Base-by-base conservation (phyloP, 2,329 filamentous ascomycete genomes). In the Erysiphe pisi region DNA sequence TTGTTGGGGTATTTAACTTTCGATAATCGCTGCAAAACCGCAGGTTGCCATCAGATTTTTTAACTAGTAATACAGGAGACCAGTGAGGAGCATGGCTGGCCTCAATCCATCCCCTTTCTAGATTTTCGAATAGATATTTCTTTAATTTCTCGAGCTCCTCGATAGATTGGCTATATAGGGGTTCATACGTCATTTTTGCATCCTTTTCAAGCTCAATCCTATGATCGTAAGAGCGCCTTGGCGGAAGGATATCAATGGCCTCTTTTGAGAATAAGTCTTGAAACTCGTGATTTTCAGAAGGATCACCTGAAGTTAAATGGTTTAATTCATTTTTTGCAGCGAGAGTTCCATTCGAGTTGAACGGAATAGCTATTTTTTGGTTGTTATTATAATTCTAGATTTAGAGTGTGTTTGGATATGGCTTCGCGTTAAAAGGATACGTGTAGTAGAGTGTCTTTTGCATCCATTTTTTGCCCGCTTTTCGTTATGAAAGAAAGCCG, bases 71-170 rank as follows among this genome's bases (percentile, higher is more conserved):
- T 2, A 77, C 31, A 6, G 77, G 77, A 11, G 61, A 9, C 2
- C 12, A 61, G n/a, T 43, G 36, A 0, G 77, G 73, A 11, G 73
- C 58, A 56, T 52, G 28, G 20, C 31, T 68, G 18, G 36, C 31
- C 28, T 52, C 18, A 14, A 77, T 76, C 31, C 75, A 77, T 76
- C 77, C 73, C 31, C 76, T 77, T 22, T 31, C 18, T 40, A 77
- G 58, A 28, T 70, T 77, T 25, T 77, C 77, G 28, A 63, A 58
- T 14, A 76, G 40, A 31, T 76, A 77, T 47, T 77, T 20, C 28
- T 61, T 40, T 4, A 77, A n/a, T 12, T 14, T 6, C 22, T 49
- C 11, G 3, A 77, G 47, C n/a, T 76, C 75, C 8, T 6, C 56
- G 25, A 49, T 73, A 14, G 68, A 73, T 36, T 73, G 68, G 9